Conservation (phyloP, 345 rosid species). For the Raphanus sativus region DNA sequence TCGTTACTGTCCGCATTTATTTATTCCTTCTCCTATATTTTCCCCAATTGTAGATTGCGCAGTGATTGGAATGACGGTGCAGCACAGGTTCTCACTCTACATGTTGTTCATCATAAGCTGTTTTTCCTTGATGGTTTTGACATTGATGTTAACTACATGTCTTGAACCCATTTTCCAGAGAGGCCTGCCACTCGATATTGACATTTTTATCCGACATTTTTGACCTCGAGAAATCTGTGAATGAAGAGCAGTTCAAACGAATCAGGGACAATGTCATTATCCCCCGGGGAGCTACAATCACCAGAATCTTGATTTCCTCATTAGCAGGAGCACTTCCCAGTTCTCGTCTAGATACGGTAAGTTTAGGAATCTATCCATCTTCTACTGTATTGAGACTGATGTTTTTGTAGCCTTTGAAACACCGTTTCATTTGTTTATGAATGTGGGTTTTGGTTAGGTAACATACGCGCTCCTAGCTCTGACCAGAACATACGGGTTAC, state of each 20-base stretch:
- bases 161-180: conserved; percentile 52
- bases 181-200: conserved; percentile 92
- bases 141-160: conserved; percentile 8
- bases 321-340: conserved; percentile 95
- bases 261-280: conserved; percentile 67
- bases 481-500: conserved; percentile 61
- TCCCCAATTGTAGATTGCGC: conserved; percentile 79
- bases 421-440: conserved; percentile 1
- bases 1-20: conserved; percentile 89
- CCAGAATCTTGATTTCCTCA: conserved; percentile 83
- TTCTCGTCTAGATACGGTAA: conserved; percentile 89
- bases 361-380: not conserved
- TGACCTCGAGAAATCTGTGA: conserved; percentile 70
- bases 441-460: conserved; percentile 43
- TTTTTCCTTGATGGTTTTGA: not conserved
- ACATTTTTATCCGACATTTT: conserved; percentile 85
- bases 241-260: conserved; percentile 60
- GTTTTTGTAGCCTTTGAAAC: not conserved
- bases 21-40: conserved; percentile 79
- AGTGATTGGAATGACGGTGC: conserved; percentile 84
- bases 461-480: conserved; percentile 73
- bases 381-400: not conserved
- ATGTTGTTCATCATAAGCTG: not conserved
- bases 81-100: conserved; percentile 67
- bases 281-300: conserved; percentile 80